Base-by-base conservation (phyloP, 495 filamentous ascomycete species). In the Trichoderma virens region DNA sequence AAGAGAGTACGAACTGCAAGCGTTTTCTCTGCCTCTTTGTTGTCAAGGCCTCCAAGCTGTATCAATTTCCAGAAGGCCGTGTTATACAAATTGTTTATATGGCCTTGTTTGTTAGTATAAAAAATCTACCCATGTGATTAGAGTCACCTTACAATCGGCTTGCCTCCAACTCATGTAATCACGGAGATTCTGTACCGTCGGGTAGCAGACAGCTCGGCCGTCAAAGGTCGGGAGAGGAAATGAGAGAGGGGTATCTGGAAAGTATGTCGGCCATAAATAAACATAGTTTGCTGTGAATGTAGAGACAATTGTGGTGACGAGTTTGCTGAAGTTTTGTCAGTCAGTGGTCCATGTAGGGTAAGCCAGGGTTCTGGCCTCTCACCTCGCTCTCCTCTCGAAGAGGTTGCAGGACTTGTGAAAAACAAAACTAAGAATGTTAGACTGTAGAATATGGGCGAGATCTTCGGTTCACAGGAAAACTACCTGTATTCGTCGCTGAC, bases 151-250 rank as follows among this genome's bases (percentile, higher is more conserved):
- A 95, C 93, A 98, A 73, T 98, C 94, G 38, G 90, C 94, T 75
- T 98, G 94, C 67, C 94, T 82, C 94, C 94, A 98, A 69, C 89
- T 91, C 84, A 98, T 86, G 73, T 98, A 98, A 72, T 98, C 94
- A 45, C 92, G 83, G 64, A 98, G 71, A 71, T 93, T 92, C 70
- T 81, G 80, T 16, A 83, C 79, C 54, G 82, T 86, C 0, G 94
- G 93, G 76, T 97, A 98, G 67, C 86, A 80, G 39, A 98, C 92
- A 13, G 92, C 91, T 20, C 94, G 79, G 0, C 93, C 94, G 76
- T 98, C 94, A 72, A 98, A 98, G 31, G 85, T 90, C 3, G 94
- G 94, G 38, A 96, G 70, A 0, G 91, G 90, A 2, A 86, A 74
- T n/a, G 86, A 80, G 18, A 98, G 77, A 3, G 85, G 84, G 39